phyloP scores from a whole-genome alignment of 108 stramenopile genomes.

The Skeletonema menzelii region DNA sequence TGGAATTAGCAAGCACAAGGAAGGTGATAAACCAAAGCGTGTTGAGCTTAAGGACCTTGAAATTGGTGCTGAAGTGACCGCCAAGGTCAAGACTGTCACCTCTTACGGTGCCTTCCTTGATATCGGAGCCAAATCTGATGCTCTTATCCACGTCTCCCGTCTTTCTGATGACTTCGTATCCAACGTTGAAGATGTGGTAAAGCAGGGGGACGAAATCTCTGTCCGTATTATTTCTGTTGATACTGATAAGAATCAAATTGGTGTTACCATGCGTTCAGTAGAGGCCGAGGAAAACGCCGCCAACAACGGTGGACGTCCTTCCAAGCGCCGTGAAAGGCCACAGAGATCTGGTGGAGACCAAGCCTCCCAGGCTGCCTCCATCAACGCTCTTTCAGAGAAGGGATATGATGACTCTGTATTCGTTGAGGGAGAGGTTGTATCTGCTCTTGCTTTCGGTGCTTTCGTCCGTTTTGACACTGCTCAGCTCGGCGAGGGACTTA shows the following conservation, averaged over 20 bases:
- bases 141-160: constrained; percentile 93
- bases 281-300: constrained; percentile 74
- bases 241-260: constrained; percentile 87
- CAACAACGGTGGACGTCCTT: constrained; percentile 35
- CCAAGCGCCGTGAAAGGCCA: constrained; percentile 50
- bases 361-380: constrained; percentile 63
- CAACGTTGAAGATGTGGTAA: constrained; percentile 84
- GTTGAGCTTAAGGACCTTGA: constrained; percentile 77
- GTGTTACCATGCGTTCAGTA: constrained; percentile 73
- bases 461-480: constrained; percentile 89
- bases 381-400: constrained; percentile 64
- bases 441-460: constrained; percentile 89
- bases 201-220: constrained; percentile 80
- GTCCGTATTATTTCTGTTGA: constrained; percentile 89
- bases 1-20: constrained; percentile 69
- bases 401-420: constrained; percentile 79
- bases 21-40: constrained; percentile 51
- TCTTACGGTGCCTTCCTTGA: constrained; percentile 95
- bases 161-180: constrained; percentile 85
- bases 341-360: constrained; percentile 59
- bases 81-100: constrained; percentile 84
- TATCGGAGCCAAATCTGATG: constrained; percentile 91
- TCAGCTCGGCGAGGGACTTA: constrained; percentile 62
- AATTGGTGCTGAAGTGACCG: constrained; percentile 81
- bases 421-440: constrained; percentile 89